A percentile compares a stretch with the other conserved stretches of the same genome.
These are phyloP conservation scores for Torulaspora franciscae DNA, from an alignment of 805 yeast genomes.

Conservation along the genomic window DNA sequence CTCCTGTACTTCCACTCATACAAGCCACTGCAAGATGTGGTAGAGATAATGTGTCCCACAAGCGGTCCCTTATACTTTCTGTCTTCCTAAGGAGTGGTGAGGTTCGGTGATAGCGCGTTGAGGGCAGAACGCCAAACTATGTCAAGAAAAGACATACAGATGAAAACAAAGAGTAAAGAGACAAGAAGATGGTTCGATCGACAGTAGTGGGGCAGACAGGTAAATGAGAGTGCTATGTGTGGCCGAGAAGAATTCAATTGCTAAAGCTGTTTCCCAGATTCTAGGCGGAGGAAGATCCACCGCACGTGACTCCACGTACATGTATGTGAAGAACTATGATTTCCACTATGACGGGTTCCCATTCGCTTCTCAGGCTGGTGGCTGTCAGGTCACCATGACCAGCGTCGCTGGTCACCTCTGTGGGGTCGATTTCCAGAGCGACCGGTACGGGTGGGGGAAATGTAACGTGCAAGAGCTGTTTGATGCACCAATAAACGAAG, in stretches of 20 bases:
- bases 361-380: conserved; percentile 45
- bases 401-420: conserved; percentile 85
- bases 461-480: conserved; percentile 62
- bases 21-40: no score
- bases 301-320: conserved; percentile 47
- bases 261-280: conserved; percentile 64
- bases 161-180: conserved; percentile 1
- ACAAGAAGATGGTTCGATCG: not conserved
- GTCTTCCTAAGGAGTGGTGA: not conserved
- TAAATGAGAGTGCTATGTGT: conserved; percentile 80
- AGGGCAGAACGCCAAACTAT: conserved; percentile 7
- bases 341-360: conserved; percentile 58
- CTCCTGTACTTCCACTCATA: no score
- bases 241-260: conserved; percentile 95
- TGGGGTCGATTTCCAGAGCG: conserved; percentile 52
- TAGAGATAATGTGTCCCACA: no score
- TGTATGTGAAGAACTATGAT: conserved; percentile 75
- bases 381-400: conserved; percentile 82
- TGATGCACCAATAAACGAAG: conserved; percentile 58
- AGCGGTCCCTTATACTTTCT: not conserved
- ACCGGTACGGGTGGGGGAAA: conserved; percentile 55
- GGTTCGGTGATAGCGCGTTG: conserved; percentile 3
- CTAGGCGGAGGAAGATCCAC: conserved; percentile 66
- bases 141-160: not conserved
- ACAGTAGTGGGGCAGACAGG: not conserved